Percentiles rank a stretch among this genome's conserved stretches.
phyloP scores from a whole-genome alignment of 768 basidiomycete genomes.

The Lactarius trivialis region DNA sequence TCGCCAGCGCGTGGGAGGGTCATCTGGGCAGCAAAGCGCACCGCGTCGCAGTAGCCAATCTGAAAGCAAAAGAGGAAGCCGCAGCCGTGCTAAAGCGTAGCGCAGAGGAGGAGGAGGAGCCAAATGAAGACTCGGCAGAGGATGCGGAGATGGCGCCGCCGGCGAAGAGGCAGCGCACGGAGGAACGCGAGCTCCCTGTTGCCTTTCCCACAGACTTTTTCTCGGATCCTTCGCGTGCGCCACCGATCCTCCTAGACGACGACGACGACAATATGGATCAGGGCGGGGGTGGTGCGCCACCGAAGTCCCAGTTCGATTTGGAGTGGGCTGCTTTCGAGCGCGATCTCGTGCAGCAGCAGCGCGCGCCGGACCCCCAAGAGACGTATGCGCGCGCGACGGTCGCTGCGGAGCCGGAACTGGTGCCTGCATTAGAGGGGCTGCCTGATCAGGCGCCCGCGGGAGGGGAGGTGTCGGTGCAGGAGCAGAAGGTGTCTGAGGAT shows the following conservation, averaged over 20 bases:
- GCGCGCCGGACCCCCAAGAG: constrained; percentile 31
- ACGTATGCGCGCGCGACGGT: constrained; percentile 66
- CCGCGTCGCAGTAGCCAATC: constrained; percentile 54
- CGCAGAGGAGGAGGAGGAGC: constrained; percentile 29
- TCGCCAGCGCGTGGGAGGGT: constrained; percentile 81
- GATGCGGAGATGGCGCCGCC: constrained; percentile 26
- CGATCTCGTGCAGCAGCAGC: constrained; percentile 35
- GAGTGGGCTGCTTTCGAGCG: constrained; percentile 74
- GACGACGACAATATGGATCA: constrained; percentile 22
- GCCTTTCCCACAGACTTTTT: constrained; percentile 68
- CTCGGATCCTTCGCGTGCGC: constrained; percentile 61
- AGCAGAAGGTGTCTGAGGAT: constrained; percentile 39
- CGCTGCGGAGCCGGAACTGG: constrained; percentile 58
- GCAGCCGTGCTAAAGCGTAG: constrained; percentile 18
- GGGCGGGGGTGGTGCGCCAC: constrained; percentile 17
- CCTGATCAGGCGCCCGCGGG: constrained; percentile 32
- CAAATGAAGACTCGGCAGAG: constrained; percentile 32
- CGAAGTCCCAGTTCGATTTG: constrained; percentile 43
- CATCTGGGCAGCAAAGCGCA: constrained; percentile 79
- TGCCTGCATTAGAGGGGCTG: constrained; percentile 42
- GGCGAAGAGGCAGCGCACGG: constrained; percentile 30
- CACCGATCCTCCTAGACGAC: constrained; percentile 32
- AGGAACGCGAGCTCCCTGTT: constrained; percentile 23
- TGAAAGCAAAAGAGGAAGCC: constrained; percentile 47
- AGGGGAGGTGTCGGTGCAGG: constrained; percentile 24